Evolutionary conservation across 169 alveolate species (phyloP).

Genomic region (Plasmodium gallinaceum): DNA sequence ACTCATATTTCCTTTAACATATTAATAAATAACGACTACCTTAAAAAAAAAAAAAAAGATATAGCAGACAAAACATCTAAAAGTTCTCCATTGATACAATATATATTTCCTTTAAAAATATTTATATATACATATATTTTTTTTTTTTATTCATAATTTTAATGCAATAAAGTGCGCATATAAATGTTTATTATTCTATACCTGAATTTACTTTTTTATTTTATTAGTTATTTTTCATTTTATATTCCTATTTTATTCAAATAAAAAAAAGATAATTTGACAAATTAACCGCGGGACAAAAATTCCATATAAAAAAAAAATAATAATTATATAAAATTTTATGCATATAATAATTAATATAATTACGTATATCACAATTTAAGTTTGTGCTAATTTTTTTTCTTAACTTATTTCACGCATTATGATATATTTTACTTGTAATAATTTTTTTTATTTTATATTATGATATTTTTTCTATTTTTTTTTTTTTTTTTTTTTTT

Average conservation of each 20-base stretch:
- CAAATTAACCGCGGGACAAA: too few species aligned
- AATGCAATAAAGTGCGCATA: slow-evolving; percentile 62
- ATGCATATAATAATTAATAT: too few species aligned
- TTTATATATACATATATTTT: slow-evolving; percentile 13
- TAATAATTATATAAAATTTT: not conserved
- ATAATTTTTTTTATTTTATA: too few species aligned
- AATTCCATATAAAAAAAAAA: not conserved
- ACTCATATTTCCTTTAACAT: not conserved
- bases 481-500: too few species aligned
- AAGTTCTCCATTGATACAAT: not conserved
- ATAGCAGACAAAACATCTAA: not conserved
- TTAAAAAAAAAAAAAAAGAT: not conserved
- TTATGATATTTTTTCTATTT: not conserved
- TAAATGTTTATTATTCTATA: slow-evolving; percentile 8
- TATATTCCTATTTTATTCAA: not conserved
- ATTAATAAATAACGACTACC: not conserved
- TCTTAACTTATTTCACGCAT: too few species aligned
- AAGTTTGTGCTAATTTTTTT: too few species aligned
- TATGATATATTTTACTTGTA: too few species aligned
- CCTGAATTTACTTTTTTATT: not conserved
- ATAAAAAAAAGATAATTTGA: not conserved
- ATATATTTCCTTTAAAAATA: not conserved
- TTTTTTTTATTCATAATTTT: slow-evolving; percentile 12
- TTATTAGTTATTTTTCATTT: not conserved
- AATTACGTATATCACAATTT: too few species aligned